These are phyloP conservation scores for Hanseniaspora jakobsenii DNA, from an alignment of 805 yeast species.

Conservation along the genomic window DNA sequence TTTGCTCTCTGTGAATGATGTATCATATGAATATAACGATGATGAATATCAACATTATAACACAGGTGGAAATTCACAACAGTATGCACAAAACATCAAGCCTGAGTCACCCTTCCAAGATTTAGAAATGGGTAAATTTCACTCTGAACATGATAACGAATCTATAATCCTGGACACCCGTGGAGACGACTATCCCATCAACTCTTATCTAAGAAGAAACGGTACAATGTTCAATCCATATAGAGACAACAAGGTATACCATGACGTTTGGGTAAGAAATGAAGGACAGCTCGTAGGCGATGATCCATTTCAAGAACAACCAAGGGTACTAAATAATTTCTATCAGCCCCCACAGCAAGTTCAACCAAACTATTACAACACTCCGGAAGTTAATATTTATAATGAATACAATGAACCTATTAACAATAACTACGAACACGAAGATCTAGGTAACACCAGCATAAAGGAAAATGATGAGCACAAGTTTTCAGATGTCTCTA, in stretches of 20 bases:
- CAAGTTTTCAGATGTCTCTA: too few species aligned
- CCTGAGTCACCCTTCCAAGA: constrained; percentile 13
- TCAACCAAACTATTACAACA: too few species aligned
- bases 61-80: not conserved
- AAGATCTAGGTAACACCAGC: not conserved
- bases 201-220: constrained; percentile 26
- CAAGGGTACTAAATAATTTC: not conserved
- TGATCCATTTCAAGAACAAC: constrained; percentile 9
- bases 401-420: too few species aligned
- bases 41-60: not conserved
- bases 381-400: too few species aligned
- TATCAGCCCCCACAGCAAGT: not conserved
- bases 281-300: not conserved
- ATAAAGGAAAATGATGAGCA: too few species aligned
- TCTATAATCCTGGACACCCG: constrained; percentile 21
- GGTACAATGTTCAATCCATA: constrained; percentile 31
- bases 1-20: not conserved
- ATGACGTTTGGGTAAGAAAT: constrained; percentile 15
- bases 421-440: not conserved
- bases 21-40: not conserved
- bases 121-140: constrained; percentile 8
- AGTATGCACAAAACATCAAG: constrained; percentile 13
- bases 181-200: constrained; percentile 29
- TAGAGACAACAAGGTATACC: constrained; percentile 15
- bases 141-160: constrained; percentile 1